Conservation (phyloP, 108 stramenopile species). For the Parietichytrium sp. region DNA sequence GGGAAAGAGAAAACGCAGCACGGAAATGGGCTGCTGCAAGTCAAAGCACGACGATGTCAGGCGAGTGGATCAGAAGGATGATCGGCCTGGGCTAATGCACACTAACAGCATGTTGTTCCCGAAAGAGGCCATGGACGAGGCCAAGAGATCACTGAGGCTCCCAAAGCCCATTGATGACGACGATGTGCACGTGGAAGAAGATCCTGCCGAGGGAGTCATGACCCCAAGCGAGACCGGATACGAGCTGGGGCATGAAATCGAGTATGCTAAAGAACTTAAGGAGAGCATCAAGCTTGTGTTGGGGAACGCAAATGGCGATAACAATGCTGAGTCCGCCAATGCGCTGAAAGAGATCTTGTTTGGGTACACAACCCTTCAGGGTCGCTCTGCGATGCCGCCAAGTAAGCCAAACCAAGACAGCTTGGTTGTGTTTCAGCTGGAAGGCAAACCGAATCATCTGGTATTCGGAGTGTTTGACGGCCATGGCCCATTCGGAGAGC, state of each 20-base stretch:
- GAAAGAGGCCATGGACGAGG: conserved; percentile 17
- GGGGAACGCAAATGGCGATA: background rate
- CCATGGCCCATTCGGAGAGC: conserved; percentile 40
- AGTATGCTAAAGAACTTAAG: background rate
- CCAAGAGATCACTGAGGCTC: background rate
- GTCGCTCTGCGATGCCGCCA: conserved; percentile 1
- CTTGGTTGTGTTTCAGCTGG: background rate
- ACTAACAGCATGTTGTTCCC: conserved; percentile 15
- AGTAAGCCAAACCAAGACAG: conserved; percentile 40
- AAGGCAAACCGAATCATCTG: conserved; percentile 25
- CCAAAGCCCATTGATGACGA: background rate
- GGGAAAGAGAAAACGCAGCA: too few species aligned
- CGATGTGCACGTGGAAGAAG: background rate
- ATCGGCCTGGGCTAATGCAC: conserved; percentile 35
- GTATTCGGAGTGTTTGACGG: conserved; percentile 42
- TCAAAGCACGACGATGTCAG: too few species aligned
- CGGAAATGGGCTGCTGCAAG: too few species aligned
- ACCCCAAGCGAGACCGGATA: background rate
- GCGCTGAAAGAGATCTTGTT: background rate
- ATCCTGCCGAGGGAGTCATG: background rate
- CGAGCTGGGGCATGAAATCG: conserved; percentile 17
- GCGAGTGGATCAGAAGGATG: too few species aligned
- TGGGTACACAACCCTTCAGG: conserved; percentile 30
- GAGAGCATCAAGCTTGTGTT: background rate
- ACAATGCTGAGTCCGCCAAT: background rate